Evolutionary conservation across 208 protist genomes (phyloP).

Genomic region (Leishmania guyanensis): DNA sequence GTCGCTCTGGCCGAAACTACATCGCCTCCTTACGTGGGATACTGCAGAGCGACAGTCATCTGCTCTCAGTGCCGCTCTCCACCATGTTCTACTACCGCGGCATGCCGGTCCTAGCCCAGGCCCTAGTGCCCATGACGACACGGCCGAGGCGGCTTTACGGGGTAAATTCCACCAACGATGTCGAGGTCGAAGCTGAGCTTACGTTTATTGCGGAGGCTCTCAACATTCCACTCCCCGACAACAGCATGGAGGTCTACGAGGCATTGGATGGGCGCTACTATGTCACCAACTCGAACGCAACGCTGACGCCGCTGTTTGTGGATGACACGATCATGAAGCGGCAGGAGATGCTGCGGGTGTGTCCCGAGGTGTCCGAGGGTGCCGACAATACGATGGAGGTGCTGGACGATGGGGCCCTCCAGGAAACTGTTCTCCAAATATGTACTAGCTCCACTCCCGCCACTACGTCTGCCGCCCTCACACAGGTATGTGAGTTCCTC

Average conservation of each 20-base stretch:
- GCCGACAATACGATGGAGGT: slow-evolving; percentile 60
- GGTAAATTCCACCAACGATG: slow-evolving; percentile 55
- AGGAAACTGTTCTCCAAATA: slow-evolving; percentile 42
- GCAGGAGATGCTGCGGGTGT: slow-evolving; percentile 75
- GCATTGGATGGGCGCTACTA: slow-evolving; percentile 82
- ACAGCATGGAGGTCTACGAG: slow-evolving; percentile 78
- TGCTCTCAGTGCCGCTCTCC: slow-evolving; percentile 82
- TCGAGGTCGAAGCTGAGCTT: slow-evolving; percentile 77
- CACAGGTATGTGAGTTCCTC: slow-evolving; percentile 36
- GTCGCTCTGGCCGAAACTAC: slow-evolving; percentile 82
- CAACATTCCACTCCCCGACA: slow-evolving; percentile 62
- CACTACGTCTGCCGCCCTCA: slow-evolving; percentile 5
- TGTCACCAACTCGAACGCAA: slow-evolving; percentile 78
- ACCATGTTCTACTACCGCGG: slow-evolving; percentile 86
- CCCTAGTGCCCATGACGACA: slow-evolving; percentile 76
- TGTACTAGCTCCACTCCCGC: slow-evolving; percentile 21
- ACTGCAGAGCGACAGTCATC: slow-evolving; percentile 62
- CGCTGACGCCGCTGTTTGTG: slow-evolving; percentile 68
- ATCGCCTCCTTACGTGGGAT: slow-evolving; percentile 78
- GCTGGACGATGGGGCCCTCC: slow-evolving; percentile 38
- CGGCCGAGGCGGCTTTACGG: slow-evolving; percentile 67
- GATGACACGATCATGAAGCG: slow-evolving; percentile 83
- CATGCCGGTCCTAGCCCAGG: slow-evolving; percentile 88
- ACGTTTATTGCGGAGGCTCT: slow-evolving; percentile 77
- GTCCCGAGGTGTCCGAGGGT: slow-evolving; percentile 48